phyloP scores from a whole-genome alignment of 306 rosid species.

The Acacia melanoxylon region DNA sequence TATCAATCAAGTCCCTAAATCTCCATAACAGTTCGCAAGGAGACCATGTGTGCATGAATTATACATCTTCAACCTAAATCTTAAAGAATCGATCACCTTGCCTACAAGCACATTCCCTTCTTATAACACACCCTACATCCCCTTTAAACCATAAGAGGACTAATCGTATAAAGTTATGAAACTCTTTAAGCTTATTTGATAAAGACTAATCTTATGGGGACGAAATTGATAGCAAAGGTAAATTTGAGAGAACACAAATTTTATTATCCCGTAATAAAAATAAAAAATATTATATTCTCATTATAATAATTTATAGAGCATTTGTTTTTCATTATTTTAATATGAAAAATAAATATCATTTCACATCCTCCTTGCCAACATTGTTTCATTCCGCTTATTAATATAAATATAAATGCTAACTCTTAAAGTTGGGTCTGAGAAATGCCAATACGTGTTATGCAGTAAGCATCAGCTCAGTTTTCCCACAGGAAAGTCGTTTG shows the following conservation, averaged over 20 bases:
- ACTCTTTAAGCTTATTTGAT: background rate
- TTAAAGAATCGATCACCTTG: too few relatives aligned
- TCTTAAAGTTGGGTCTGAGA: background rate
- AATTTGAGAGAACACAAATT: too few relatives aligned
- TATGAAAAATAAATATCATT: background rate
- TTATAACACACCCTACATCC: background rate
- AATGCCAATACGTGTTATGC: background rate
- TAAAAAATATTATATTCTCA: background rate
- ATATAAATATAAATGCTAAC: background rate
- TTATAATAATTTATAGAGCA: background rate
- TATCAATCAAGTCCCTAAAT: background rate
- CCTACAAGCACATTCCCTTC: too few relatives aligned
- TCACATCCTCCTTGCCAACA: background rate
- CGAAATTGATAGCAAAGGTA: too few relatives aligned
- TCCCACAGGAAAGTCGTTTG: background rate
- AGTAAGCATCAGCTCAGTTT: background rate
- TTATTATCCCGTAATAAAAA: background rate
- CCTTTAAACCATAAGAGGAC: background rate
- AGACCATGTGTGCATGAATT: background rate
- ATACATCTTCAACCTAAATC: background rate
- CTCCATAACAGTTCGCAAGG: too few relatives aligned
- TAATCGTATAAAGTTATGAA: too few relatives aligned
- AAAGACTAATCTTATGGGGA: too few relatives aligned
- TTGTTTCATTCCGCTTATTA: background rate
- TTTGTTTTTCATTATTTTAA: background rate